These are phyloP conservation scores for Hymenoscyphus albidus DNA, from an alignment of 2,329 filamentous ascomycete species.

Conservation along the genomic window DNA sequence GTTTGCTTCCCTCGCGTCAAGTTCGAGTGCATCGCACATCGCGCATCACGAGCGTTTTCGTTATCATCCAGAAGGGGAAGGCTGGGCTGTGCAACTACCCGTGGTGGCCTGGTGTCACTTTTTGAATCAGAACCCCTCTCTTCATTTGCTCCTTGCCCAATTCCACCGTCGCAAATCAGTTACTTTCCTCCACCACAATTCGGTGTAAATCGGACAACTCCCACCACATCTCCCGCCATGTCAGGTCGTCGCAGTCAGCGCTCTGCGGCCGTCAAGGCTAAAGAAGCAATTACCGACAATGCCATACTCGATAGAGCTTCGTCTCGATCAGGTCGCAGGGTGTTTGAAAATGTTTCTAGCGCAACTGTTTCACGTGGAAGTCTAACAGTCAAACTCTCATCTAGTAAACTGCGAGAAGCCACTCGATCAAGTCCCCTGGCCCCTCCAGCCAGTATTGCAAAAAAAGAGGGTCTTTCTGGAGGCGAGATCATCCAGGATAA, in stretches of 20 bases:
- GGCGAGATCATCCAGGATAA: conserved; percentile 34
- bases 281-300: conserved; percentile 30
- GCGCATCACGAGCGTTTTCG: conserved; percentile 1
- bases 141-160: not conserved
- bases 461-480: conserved; percentile 28
- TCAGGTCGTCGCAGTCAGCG: conserved; percentile 32
- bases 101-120: not conserved
- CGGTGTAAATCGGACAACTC: not conserved
- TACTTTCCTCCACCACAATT: not conserved
- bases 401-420: conserved; percentile 34
- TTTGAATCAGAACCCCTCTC: not conserved
- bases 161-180: not conserved
- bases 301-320: conserved; percentile 21
- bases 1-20: not conserved
- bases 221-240: conserved; percentile 21
- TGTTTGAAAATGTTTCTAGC: conserved; percentile 23
- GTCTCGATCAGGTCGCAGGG: conserved; percentile 31
- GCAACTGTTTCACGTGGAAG: conserved; percentile 35
- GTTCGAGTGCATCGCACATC: not conserved
- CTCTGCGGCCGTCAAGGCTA: conserved; percentile 28
- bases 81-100: conserved; percentile 5
- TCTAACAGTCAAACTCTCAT: conserved; percentile 35
- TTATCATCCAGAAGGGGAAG: not conserved
- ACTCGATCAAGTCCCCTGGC: conserved; percentile 27
- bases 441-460: conserved; percentile 19